Percentiles rank a stretch among this genome's conserved stretches.
Evolutionary conservation across 2,329 filamentous ascomycete species (phyloP).

Genomic region (Talaromyces sp.): DNA sequence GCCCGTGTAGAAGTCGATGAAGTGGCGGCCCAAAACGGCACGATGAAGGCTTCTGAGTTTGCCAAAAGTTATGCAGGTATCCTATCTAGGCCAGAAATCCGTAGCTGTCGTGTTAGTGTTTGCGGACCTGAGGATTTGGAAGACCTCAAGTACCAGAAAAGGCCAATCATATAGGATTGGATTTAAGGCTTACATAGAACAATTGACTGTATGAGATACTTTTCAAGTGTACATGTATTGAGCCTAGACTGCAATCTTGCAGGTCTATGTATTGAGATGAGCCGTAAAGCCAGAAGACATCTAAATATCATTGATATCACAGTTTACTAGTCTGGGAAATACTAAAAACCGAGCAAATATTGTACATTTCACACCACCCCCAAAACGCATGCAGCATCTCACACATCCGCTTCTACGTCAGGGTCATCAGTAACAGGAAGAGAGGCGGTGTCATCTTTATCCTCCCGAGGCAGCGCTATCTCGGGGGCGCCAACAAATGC

Average conservation of each 20-base stretch:
- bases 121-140: not conserved
- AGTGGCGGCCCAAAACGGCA: not conserved
- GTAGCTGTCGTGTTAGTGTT: constrained; percentile 4
- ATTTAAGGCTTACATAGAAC: not conserved
- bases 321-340: not conserved
- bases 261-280: not conserved
- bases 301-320: not conserved
- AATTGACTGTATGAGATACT: not conserved
- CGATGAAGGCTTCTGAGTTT: constrained; percentile 7
- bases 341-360: not conserved
- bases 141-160: not conserved
- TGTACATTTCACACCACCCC: not conserved
- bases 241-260: not conserved
- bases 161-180: not conserved
- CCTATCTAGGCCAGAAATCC: not conserved
- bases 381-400: not conserved
- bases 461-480: constrained; percentile 32
- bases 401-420: not conserved
- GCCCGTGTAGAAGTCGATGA: constrained; percentile 8
- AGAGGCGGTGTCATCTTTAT: constrained; percentile 17
- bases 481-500: constrained; percentile 37
- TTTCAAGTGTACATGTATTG: not conserved
- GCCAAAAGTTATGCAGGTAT: constrained; percentile 2
- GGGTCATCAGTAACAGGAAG: not conserved
- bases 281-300: not conserved